Conservation (phyloP, 2,329 filamentous ascomycete genomes). For the Pseudogymnoascus sp. region DNA sequence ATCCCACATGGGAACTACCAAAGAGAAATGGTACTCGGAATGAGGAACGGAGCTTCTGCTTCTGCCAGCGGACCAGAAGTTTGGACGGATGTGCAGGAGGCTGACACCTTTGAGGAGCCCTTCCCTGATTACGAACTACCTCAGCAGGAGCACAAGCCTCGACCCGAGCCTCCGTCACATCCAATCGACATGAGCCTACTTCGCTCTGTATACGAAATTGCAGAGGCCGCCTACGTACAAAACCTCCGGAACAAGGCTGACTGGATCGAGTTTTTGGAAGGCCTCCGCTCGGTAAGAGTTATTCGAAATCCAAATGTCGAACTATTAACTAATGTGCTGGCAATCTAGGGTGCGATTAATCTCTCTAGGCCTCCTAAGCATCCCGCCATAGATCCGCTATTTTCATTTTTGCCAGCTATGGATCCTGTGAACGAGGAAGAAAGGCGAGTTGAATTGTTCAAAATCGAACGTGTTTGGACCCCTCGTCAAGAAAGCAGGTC, state of each 20-base stretch:
- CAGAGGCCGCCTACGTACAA: background rate
- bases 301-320: background rate
- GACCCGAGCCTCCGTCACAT: background rate
- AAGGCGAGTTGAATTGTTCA: constrained; percentile 18
- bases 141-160: too few relatives aligned
- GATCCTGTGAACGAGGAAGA: constrained; percentile 23
- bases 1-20: background rate
- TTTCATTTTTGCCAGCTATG: constrained; percentile 25
- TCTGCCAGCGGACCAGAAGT: background rate
- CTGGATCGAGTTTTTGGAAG: background rate
- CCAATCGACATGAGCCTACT: background rate
- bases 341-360: constrained; percentile 27
- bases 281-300: background rate
- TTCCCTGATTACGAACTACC: background rate
- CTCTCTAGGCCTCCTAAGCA: constrained; percentile 28
- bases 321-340: background rate
- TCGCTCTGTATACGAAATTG: background rate
- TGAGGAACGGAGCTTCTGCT: background rate
- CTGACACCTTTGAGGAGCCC: background rate
- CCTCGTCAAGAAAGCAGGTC: constrained; percentile 17
- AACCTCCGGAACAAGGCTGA: background rate
- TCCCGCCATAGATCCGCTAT: constrained; percentile 20
- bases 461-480: constrained; percentile 21
- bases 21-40: background rate
- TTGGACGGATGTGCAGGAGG: background rate